Evolutionary conservation across 2,329 filamentous ascomycete species (phyloP), one percentile per base, ranked within the genome.

Genomic region (Colletotrichum eremochloae): DNA sequence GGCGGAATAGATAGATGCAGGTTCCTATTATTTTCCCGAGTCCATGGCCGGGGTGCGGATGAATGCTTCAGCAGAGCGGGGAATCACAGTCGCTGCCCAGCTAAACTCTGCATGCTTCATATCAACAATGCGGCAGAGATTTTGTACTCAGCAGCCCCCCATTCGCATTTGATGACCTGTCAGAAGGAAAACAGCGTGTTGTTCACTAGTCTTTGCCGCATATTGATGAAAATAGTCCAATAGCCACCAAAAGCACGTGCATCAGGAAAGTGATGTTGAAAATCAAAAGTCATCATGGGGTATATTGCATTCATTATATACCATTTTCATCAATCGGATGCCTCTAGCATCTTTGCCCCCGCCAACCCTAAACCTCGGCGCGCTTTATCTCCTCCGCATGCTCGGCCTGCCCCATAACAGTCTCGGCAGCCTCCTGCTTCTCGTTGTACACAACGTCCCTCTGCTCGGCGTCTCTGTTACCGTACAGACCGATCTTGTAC

Each of bases 401-500:
- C 56, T 80, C 75, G 0, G 78, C 78, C 12, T 74, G 74, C 2
- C 77, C 79, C 2, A 76, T 77, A 8, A 75, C 75, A 52, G 81
- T 81, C 52, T 80, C 80, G 0, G 79, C 81, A 18, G 77, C 75
- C 29, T 79, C 78, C 75, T 84, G 78, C 81, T 88, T 87, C 79
- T 87, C 85, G 67, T 82, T 77, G 42, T 81, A 76, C 1, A 78
- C 83, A 55, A 78, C 75, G 48, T 88, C 87, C 75, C 82, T 81
- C 61, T 79, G 76, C 6, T 87, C 86, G 9, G 87, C 88, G 76
- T 89, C 86, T 73, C 77, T 77, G 77, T 89, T 88, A 0, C 88
- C 88, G 75, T 85, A 78, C 0, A 84, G 82, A 42, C 93, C 93
- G 75, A 96, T 94, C 80, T 88, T 87, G 80, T 93, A 90, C 93